Percentiles rank a stretch among this genome's conserved stretches.
Evolutionary conservation across 345 rosid genomes (phyloP).

Genomic region (Gossypium raimondii): DNA sequence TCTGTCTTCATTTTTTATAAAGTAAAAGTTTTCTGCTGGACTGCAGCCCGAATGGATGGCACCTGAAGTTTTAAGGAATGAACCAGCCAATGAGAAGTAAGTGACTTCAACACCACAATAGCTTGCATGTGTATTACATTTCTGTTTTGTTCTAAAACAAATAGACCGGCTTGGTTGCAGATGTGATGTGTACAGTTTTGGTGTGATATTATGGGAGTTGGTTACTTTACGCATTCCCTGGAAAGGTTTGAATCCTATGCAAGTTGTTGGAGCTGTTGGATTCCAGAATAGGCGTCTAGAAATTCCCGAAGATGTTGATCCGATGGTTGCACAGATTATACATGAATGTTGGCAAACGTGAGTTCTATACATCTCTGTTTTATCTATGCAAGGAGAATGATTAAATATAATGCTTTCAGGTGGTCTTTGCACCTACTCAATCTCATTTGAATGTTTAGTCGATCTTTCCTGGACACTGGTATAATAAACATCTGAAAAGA

Average conservation of each 20-base stretch:
- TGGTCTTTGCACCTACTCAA: not conserved
- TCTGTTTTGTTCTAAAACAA: conserved; percentile 8
- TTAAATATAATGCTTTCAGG: not conserved
- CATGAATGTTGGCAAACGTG: conserved; percentile 87
- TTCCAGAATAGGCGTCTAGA: conserved; percentile 89
- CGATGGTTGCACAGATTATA: conserved; percentile 71
- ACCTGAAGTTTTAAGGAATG: conserved; percentile 95
- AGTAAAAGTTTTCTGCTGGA: conserved; percentile 14
- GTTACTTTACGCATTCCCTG: conserved; percentile 72
- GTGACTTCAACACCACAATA: conserved; percentile 23
- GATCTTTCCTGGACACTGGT: not conserved
- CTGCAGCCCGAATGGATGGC: conserved; percentile 99
- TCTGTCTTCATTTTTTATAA: not conserved
- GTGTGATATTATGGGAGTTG: conserved; percentile 96
- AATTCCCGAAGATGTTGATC: conserved; percentile 70
- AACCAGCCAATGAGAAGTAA: conserved; percentile 94
- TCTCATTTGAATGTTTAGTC: not conserved
- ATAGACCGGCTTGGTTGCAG: conserved; percentile 39
- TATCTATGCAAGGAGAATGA: not conserved
- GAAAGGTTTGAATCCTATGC: conserved; percentile 98
- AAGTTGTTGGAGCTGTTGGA: conserved; percentile 99
- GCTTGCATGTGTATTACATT: not conserved
- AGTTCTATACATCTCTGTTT: conserved; percentile 23
- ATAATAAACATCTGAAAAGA: not conserved
- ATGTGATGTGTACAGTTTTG: conserved; percentile 97